These are phyloP conservation scores for Mycena floridula DNA, from an alignment of 768 basidiomycete species.

Conservation along the genomic window DNA sequence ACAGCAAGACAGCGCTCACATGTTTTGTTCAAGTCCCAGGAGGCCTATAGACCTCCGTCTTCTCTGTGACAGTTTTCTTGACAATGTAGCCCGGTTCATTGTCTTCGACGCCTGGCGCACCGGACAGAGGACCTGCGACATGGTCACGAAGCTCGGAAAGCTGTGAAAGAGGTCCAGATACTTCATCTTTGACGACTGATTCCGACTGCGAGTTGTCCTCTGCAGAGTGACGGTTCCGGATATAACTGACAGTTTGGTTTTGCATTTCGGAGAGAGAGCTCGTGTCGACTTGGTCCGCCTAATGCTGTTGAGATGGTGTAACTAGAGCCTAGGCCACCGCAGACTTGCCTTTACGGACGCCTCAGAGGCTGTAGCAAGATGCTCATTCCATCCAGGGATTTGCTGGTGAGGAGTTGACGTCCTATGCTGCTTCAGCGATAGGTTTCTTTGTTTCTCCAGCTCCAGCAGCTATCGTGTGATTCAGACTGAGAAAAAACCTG, in stretches of 20 bases:
- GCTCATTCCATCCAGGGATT: constrained; percentile 72
- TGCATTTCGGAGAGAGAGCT: constrained; percentile 28
- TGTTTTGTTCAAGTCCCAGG: too few species aligned
- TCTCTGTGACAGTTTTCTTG: constrained; percentile 20
- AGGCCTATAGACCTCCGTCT: constrained; percentile 12
- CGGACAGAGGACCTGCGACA: constrained; percentile 38
- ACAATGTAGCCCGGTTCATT: constrained; percentile 14
- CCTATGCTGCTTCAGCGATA: constrained; percentile 35
- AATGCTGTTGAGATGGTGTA: too few species aligned
- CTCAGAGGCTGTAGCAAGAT: constrained; percentile 57
- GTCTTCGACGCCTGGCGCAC: constrained; percentile 24
- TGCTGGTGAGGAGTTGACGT: constrained; percentile 43
- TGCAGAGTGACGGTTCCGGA: constrained; percentile 31
- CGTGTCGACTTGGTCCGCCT: constrained; percentile 35
- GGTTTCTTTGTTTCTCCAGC: constrained; percentile 46
- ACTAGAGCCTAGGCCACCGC: too few species aligned
- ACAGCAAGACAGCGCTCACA: too few species aligned
- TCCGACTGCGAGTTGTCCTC: constrained; percentile 25
- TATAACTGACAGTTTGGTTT: constrained; percentile 34
- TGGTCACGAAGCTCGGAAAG: constrained; percentile 35
- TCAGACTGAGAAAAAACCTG: not conserved
- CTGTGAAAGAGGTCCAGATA: not conserved
- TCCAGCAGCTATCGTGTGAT: constrained; percentile 41
- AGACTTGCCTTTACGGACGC: constrained; percentile 51
- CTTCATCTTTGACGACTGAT: constrained; percentile 13